Base-by-base conservation (phyloP, 1,284 basidiomycete genomes). In the Hemileia vastatrix region DNA sequence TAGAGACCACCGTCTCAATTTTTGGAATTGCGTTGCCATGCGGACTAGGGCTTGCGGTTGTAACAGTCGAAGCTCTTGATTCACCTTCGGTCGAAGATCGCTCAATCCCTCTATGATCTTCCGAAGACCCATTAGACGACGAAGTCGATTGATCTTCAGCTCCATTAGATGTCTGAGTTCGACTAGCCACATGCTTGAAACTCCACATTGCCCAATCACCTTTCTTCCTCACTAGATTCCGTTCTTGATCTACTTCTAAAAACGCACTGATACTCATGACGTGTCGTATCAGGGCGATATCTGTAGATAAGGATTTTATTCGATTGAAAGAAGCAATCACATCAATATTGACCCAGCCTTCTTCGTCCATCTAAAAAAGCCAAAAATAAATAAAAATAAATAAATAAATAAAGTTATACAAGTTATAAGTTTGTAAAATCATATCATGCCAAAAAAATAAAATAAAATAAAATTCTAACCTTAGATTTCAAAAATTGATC, bases 261-360 rank as follows among this genome's bases (percentile, higher is more conserved):
- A 86, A 72, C 11, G 78, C 78, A 13, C 88, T 90, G 19, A 86
- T 77, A 13, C 70, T 76, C 67, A 94, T 80, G 9, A 87, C 84
- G 48, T 90, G 87, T 58, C 79, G 79, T 36, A 94, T 86, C 50
- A 88, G 77, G 40, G 82, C 77, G 9, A 80, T 68, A 67, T 91
- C 86, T 50, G 77, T 74, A 4, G 88, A 88, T 63, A 92, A 76
- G 59, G 80, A 80, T 70, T 81, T 83, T 64, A 94, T 82, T 47
- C 91, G 85, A 70, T 88, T 90, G 81, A 94, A 95, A 8, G 87
- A 87, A 3, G 87, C 86, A 61, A 95, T 81, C 61, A 90, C 79
- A 8, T 81, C 69, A 48, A 93, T 86, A 19, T 86, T 82, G 59
- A 95, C 86, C 89, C 90, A 95, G 15, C 91, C 91, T 65, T 83